phyloP scores from a whole-genome alignment of 495 filamentous ascomycete genomes.

The Emericellopsis terricola region DNA sequence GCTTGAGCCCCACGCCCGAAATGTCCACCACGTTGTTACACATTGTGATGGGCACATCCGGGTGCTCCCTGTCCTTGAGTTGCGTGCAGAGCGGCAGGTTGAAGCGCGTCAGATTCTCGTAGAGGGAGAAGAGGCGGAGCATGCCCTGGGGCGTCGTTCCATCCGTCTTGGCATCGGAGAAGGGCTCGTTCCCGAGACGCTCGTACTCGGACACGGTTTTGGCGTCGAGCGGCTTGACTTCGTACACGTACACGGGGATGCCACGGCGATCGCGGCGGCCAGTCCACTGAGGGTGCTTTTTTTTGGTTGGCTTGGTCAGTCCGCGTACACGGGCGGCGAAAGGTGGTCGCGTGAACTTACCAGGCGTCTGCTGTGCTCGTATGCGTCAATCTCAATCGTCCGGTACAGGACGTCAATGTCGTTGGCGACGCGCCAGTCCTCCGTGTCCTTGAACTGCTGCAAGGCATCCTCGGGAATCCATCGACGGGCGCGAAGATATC shows the following conservation, averaged over 20 bases:
- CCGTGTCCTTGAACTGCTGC: slow-evolving; percentile 72
- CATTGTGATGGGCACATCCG: slow-evolving; percentile 64
- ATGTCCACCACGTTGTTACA: slow-evolving; percentile 85
- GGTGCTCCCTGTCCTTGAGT: slow-evolving; percentile 45
- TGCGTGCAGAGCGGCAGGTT: slow-evolving; percentile 66
- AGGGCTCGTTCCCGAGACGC: slow-evolving; percentile 32
- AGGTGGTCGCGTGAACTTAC: slow-evolving; percentile 24
- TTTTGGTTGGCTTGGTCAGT: slow-evolving; percentile 1
- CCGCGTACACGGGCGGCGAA: neutral
- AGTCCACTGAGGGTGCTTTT: slow-evolving; percentile 87
- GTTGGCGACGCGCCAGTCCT: slow-evolving; percentile 71
- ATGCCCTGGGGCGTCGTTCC: slow-evolving; percentile 48
- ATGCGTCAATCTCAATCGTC: slow-evolving; percentile 65
- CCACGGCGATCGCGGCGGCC: slow-evolving; percentile 70
- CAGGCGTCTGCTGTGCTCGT: slow-evolving; percentile 58
- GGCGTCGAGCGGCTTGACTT: slow-evolving; percentile 62
- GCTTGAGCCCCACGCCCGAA: slow-evolving; percentile 62
- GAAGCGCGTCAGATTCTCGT: slow-evolving; percentile 79
- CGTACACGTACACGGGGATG: slow-evolving; percentile 78
- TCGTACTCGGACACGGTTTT: slow-evolving; percentile 70
- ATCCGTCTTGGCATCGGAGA: slow-evolving; percentile 32
- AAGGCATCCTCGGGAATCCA: slow-evolving; percentile 60
- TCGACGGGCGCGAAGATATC: slow-evolving; percentile 61
- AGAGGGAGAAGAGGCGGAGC: slow-evolving; percentile 68
- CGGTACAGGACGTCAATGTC: slow-evolving; percentile 54